These are phyloP conservation scores for Blastobotrys capitulatus DNA, from an alignment of 1,139 yeast species.

Conservation along the genomic window DNA sequence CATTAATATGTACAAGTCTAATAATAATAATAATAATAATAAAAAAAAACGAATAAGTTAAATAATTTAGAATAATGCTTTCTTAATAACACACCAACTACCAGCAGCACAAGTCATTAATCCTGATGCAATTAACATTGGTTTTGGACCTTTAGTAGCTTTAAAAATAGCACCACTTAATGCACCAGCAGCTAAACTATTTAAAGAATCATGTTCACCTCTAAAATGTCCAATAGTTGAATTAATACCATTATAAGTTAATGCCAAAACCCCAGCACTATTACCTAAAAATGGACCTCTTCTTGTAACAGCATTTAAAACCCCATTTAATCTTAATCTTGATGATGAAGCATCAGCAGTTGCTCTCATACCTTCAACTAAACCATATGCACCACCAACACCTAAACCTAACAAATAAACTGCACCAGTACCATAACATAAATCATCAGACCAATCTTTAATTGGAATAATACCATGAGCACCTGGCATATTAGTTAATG, in stretches of 20 bases:
- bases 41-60: not conserved
- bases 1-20: conserved; percentile 2
- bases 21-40: not conserved
- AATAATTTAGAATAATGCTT: conserved; percentile 19
- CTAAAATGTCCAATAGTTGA: conserved; percentile 69
- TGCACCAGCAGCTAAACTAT: conserved; percentile 86
- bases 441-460: conserved; percentile 95
- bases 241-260: conserved; percentile 80
- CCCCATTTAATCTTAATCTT: conserved; percentile 78
- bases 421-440: conserved; percentile 97
- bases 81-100: conserved; percentile 84
- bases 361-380: conserved; percentile 75
- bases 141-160: conserved; percentile 76
- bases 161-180: conserved; percentile 88
- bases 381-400: conserved; percentile 82
- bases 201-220: conserved; percentile 82
- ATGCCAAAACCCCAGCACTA: conserved; percentile 89
- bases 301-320: conserved; percentile 85
- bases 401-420: conserved; percentile 80
- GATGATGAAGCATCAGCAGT: conserved; percentile 70
- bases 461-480: conserved; percentile 88
- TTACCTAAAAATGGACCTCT: conserved; percentile 96
- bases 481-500: conserved; percentile 70
- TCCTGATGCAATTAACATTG: conserved; percentile 83
- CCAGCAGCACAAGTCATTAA: conserved; percentile 89